Conservation (phyloP, 208 protist species). For the Trypanosoma lewisi region DNA sequence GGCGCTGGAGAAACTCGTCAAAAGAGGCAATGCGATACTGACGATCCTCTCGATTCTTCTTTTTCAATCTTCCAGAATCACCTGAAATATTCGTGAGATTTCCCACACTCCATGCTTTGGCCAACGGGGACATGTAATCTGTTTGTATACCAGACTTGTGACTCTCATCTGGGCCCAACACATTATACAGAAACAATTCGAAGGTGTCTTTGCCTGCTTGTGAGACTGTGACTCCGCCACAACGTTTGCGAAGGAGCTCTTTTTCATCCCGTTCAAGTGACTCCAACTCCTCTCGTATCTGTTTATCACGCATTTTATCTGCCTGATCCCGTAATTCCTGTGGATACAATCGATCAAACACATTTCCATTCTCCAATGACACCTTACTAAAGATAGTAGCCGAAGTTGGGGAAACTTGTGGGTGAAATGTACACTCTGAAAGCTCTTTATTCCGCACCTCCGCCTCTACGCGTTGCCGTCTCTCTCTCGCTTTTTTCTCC, state of each 20-base stretch:
- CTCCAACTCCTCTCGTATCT: background rate
- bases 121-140: slow-evolving; percentile 62
- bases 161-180: slow-evolving; percentile 38
- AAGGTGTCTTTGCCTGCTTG: slow-evolving; percentile 29
- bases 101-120: slow-evolving; percentile 19
- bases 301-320: background rate
- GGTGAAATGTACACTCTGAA: slow-evolving; percentile 77
- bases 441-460: slow-evolving; percentile 33
- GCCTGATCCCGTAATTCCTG: background rate
- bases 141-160: slow-evolving; percentile 31
- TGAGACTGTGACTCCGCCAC: slow-evolving; percentile 25
- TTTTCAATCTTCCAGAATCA: background rate
- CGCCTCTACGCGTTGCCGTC: slow-evolving; percentile 4
- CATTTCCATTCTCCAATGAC: slow-evolving; percentile 16
- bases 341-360: slow-evolving; percentile 80
- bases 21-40: slow-evolving; percentile 52
- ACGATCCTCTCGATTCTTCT: slow-evolving; percentile 4
- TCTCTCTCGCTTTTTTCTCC: slow-evolving; percentile 4
- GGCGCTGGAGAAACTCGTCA: slow-evolving; percentile 76
- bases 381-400: slow-evolving; percentile 30
- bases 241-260: slow-evolving; percentile 37
- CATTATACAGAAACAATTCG: slow-evolving; percentile 54
- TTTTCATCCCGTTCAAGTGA: slow-evolving; percentile 39
- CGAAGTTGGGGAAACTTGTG: slow-evolving; percentile 57
- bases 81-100: slow-evolving; percentile 8